phyloP scores from a whole-genome alignment of 495 filamentous ascomycete species.

The Neurospora sp. region DNA sequence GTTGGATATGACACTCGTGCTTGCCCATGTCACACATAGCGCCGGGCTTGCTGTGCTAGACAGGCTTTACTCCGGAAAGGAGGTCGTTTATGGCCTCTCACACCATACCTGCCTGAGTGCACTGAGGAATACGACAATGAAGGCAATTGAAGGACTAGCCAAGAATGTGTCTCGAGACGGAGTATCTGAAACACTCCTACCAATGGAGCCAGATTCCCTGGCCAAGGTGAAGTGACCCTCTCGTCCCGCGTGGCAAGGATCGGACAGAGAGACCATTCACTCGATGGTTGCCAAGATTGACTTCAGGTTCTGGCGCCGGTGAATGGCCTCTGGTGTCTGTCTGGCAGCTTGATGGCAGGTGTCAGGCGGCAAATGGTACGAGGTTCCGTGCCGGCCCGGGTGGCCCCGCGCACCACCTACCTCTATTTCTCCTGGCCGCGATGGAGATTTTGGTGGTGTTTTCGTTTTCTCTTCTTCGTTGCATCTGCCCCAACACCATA shows the following conservation, averaged over 20 bases:
- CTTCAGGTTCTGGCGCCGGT: not conserved
- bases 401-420: not conserved
- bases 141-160: not conserved
- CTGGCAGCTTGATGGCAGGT: not conserved
- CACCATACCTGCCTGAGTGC: not conserved
- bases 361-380: not conserved
- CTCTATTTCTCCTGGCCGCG: not conserved
- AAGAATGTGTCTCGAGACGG: not conserved
- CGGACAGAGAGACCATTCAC: not conserved
- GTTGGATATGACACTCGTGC: too few species aligned
- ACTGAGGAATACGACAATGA: not conserved
- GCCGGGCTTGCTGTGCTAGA: too few species aligned
- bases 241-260: not conserved
- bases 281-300: not conserved
- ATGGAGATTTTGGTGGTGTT: not conserved
- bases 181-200: not conserved
- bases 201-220: not conserved
- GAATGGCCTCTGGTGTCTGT: not conserved
- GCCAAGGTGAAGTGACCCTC: not conserved
- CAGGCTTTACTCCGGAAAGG: too few species aligned
- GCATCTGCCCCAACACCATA: not conserved
- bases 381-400: not conserved
- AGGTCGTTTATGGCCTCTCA: too few species aligned
- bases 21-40: too few species aligned
- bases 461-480: not conserved